A percentile compares a stretch with the other conserved stretches of the same genome.
These are phyloP conservation scores for Citrus mangshanensis DNA, from an alignment of 345 rosid genomes.

Conservation along the genomic window DNA sequence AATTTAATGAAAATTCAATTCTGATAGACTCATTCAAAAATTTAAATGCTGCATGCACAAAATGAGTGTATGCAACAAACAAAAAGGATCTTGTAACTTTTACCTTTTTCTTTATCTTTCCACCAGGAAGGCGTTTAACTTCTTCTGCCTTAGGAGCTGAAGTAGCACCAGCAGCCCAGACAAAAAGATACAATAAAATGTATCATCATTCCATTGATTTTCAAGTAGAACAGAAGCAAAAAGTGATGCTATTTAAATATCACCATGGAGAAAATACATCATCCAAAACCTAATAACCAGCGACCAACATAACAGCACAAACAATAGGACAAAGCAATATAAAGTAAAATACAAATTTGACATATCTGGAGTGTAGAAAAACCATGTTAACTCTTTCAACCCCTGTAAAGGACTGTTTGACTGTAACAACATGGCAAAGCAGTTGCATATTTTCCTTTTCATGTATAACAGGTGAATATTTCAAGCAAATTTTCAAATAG, in stretches of 20 bases:
- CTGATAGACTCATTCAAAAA: not conserved
- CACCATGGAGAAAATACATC: not conserved
- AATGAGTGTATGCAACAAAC: not conserved
- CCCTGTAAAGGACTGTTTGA: not conserved
- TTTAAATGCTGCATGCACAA: not conserved
- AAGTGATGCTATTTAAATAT: not conserved
- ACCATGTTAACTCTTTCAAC: not conserved
- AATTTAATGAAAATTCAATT: not conserved
- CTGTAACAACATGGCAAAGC: not conserved
- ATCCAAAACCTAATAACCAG: not conserved
- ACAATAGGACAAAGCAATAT: not conserved
- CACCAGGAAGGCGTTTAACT: slow-evolving; percentile 51
- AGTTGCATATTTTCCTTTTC: not conserved
- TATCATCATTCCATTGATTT: not conserved
- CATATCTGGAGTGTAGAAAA: not conserved
- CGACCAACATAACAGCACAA: not conserved
- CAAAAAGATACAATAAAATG: not conserved
- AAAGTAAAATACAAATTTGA: not conserved
- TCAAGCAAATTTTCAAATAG: not conserved
- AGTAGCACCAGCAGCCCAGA: slow-evolving; percentile 8
- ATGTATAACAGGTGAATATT: not conserved
- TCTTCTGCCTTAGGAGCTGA: slow-evolving; percentile 34
- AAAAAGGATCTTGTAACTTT: not conserved
- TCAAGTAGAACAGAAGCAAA: not conserved
- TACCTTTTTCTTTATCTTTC: slow-evolving; percentile 51